Base-by-base conservation (phyloP, 306 rosid species). In the Crataegus laevigata region DNA sequence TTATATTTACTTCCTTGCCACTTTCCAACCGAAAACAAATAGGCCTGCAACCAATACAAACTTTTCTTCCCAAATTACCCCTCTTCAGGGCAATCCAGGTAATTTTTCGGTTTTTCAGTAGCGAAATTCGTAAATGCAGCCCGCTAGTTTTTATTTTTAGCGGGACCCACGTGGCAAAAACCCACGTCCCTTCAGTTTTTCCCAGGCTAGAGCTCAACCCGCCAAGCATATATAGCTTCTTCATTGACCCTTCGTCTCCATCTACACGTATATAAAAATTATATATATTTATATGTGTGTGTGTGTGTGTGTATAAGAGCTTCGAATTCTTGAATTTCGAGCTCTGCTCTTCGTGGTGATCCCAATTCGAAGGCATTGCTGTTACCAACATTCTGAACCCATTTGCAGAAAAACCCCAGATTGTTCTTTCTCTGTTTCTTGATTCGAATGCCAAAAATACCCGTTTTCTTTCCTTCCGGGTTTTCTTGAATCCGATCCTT, bases 401-500 rank as follows among this genome's bases (percentile, higher is more conserved):
- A 11, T 13, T n/a, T 6, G 11, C 66, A 4, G 57, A 21, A 45
- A 69, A 42, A 13, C 9, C 34, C 24, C 47, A 11, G 4, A 26
- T 47, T 29, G 29, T n/a, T 71, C 36, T 65, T 55, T 32, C 57
- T 63, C 67, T 29, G 38, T 42, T 73, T 55, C 38, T 47, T 70
- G 66, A 75, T 79, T 66, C 43, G 11, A 5, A 26, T 11, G 25
- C 50, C 58, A 6, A 22, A 69, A 42, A 63, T 62, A 72, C 32
- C 74, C 40, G 30, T 78, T 34, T 78, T 5, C 54, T 78, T 88
- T 81, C 75, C 86, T 73, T 85, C 72, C 29, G 81, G 86, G 83
- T 76, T 76, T 77, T 84, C 88, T 69, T 72, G 30, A 71, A 47
- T 69, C 73, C 47, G 82, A 88, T 89, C 87, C 96, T 84, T 87